Evolutionary conservation across 495 filamentous ascomycete genomes (phyloP), one percentile per base, ranked within the genome.

Genomic region (Aspergillus sclerotiicarbonarius): DNA sequence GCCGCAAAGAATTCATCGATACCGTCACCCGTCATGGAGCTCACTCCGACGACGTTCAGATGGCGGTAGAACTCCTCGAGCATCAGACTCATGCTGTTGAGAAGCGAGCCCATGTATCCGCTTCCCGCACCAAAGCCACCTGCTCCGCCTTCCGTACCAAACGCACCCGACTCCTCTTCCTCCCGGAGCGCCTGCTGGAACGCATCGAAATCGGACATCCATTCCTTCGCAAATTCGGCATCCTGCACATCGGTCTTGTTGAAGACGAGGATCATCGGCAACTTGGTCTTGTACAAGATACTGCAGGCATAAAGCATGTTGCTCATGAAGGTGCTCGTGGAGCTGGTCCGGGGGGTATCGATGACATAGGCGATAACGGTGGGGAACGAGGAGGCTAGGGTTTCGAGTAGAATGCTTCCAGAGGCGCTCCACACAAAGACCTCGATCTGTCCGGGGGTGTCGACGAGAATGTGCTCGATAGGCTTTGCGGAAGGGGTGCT

Each of bases 291-390:
- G 82, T 98, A 98, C 1, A 98, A 81, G 58, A 98, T 98, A 66
- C 87, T 91, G 81, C 94, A 97, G 3, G 94, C 94, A 71, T 98
- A 98, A 20, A 98, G 86, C 94, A 98, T 98, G 77, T 98, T 98
- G 70, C 87, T 91, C 95, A 98, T 98, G 72, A 98, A 98, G 0
- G 95, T 98, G 58, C 86, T 89, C 8, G 94, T 98, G 44, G 91
- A 93, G 50, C 87, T 87, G 15, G 91, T 92, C 29, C 94, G 86
- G 5, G 94, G 95, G 0, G 94, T 98, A 71, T 98, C 94, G 70
- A 98, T 93, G 41, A 98, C 85, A 70, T 98, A 98, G 61, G 94
- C 94, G 59, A 98, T 89, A 0, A 98, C 91, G 0, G 94, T 98
- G 2, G 94, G 95, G 67, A 98, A 97, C 5, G 88, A 87, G 6